phyloP scores from a whole-genome alignment of 179 eudicot genomes.

The Spinacia oleracea region DNA sequence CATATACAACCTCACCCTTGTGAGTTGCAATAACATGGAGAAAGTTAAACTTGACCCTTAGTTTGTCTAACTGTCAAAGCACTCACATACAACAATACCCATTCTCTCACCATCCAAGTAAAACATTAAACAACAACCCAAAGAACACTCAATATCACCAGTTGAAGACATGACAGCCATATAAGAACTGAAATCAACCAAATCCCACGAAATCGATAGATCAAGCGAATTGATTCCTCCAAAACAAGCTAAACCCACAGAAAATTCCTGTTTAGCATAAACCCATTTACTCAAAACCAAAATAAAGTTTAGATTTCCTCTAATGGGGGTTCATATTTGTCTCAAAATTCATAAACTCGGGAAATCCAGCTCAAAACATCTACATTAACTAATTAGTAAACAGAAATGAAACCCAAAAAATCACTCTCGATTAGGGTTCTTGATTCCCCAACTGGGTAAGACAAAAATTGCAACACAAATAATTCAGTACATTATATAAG shows the following conservation, averaged over 20 bases:
- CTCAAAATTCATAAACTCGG: background rate
- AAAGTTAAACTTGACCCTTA: too few species aligned
- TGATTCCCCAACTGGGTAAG: background rate
- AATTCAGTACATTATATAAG: background rate
- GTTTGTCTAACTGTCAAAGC: background rate
- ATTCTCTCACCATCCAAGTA: background rate
- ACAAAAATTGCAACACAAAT: background rate
- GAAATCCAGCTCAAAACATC: background rate
- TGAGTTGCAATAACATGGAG: too few species aligned
- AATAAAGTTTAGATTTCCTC: background rate
- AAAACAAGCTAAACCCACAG: background rate
- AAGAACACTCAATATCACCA: background rate
- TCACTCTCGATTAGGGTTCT: background rate
- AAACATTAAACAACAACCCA: background rate
- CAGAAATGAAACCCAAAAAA: background rate
- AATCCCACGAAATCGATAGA: background rate
- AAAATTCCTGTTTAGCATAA: background rate
- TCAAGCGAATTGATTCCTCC: background rate
- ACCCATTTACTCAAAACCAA: background rate
- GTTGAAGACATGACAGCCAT: background rate
- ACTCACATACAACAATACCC: background rate
- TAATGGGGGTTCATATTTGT: background rate
- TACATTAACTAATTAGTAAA: background rate
- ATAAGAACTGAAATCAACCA: background rate
- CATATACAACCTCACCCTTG: background rate